A percentile compares a stretch with the other conserved stretches of the same genome.
phyloP scores from a whole-genome alignment of 2,329 filamentous ascomycete genomes.

The Elsinoe perseae region DNA sequence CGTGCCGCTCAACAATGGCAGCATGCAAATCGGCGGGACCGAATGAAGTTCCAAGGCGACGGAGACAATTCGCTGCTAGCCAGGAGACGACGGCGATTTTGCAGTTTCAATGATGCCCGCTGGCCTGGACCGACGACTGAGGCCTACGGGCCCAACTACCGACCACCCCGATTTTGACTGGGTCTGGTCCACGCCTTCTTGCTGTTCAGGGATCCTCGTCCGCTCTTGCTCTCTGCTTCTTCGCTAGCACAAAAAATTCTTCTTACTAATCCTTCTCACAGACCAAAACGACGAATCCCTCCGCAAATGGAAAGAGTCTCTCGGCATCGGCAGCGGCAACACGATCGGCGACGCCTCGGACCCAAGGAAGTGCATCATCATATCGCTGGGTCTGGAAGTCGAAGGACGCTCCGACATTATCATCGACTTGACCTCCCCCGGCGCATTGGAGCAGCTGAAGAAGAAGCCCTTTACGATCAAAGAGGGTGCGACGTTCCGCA shows the following conservation, averaged over 20 bases:
- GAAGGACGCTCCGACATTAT: constrained; percentile 75
- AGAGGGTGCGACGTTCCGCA: constrained; percentile 87
- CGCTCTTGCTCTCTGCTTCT: background rate
- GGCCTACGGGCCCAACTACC: background rate
- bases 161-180: too few relatives aligned
- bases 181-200: too few relatives aligned
- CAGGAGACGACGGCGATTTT: background rate
- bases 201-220: too few relatives aligned
- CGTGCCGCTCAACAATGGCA: background rate
- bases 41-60: too few relatives aligned
- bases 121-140: background rate
- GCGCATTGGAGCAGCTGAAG: constrained; percentile 70
- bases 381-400: constrained; percentile 80
- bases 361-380: constrained; percentile 85
- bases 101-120: background rate
- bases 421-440: constrained; percentile 72
- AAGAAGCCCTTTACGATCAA: constrained; percentile 95
- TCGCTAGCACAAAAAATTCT: background rate
- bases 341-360: constrained; percentile 55
- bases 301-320: constrained; percentile 93
- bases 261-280: background rate
- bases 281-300: constrained; percentile 81
- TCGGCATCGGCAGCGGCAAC: constrained; percentile 65
- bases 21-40: background rate
- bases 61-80: background rate